phyloP scores from a whole-genome alignment of 163 green algal species.

The Scenedesmus sp. region DNA sequence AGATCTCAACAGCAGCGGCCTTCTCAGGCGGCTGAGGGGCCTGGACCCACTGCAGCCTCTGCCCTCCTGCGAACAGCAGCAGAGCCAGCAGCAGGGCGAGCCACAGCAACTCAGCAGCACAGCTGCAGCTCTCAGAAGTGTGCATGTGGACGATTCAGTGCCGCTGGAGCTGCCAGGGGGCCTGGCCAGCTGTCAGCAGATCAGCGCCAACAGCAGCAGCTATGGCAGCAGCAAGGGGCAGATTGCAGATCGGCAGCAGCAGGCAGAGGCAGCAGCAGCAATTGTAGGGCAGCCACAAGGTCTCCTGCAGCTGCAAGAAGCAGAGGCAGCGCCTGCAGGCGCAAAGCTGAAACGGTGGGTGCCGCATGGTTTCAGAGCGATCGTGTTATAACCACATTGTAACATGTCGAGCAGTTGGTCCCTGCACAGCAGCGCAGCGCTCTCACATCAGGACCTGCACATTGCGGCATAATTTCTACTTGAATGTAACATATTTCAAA shows the following conservation, averaged over 20 bases:
- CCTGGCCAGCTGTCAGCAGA: neutral
- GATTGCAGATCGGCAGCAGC: neutral
- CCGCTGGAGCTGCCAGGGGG: neutral
- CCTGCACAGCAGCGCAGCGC: neutral
- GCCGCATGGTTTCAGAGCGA: neutral
- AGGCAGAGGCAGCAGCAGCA: neutral
- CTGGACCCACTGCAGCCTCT: neutral
- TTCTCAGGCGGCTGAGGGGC: constrained; percentile 18
- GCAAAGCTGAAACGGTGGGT: neutral
- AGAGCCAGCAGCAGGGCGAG: neutral
- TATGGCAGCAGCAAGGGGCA: constrained; percentile 11
- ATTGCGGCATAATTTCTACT: neutral
- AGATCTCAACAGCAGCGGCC: neutral
- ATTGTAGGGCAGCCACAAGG: neutral
- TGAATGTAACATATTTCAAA: neutral
- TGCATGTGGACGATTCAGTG: neutral
- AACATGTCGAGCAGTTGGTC: neutral
- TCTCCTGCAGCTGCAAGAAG: neutral
- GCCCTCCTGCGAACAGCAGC: neutral
- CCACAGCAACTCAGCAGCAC: neutral
- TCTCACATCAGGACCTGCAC: neutral
- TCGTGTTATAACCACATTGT: neutral
- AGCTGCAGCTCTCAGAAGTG: neutral
- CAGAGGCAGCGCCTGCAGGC: neutral
- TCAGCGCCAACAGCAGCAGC: neutral